Percentiles rank a stretch among this genome's conserved stretches.
Evolutionary conservation across 768 basidiomycete species (phyloP).

Genomic region (Baorangia bicolor): DNA sequence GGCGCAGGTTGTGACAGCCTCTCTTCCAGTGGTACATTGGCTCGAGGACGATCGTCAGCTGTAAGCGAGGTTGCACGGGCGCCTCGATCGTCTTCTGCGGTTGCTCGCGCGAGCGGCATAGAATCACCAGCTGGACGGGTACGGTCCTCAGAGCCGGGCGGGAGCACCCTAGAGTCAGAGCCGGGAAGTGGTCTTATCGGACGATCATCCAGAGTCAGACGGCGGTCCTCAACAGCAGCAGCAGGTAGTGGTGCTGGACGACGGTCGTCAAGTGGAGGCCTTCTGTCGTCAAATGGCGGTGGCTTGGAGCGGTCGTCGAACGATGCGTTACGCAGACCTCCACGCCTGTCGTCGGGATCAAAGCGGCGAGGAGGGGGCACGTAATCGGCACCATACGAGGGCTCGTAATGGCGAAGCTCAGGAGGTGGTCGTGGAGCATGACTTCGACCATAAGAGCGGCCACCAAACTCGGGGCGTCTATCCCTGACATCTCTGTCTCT

Average conservation of each 20-base stretch:
- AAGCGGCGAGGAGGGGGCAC: slow-evolving; percentile 36
- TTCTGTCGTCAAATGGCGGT: slow-evolving; percentile 33
- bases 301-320: slow-evolving; percentile 26
- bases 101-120: slow-evolving; percentile 12
- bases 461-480: slow-evolving; percentile 38
- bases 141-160: slow-evolving; percentile 22
- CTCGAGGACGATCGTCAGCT: slow-evolving; percentile 30
- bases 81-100: slow-evolving; percentile 30
- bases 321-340: slow-evolving; percentile 16
- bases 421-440: slow-evolving; percentile 43
- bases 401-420: slow-evolving; percentile 49
- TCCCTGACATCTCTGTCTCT: slow-evolving; percentile 35
- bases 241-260: slow-evolving; percentile 11
- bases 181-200: slow-evolving; percentile 29
- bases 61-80: slow-evolving; percentile 15
- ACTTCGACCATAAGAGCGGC: slow-evolving; percentile 39
- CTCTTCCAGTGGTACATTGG: slow-evolving; percentile 37
- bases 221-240: slow-evolving; percentile 22
- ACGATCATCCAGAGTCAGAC: slow-evolving; percentile 32
- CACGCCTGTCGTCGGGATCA: slow-evolving; percentile 31
- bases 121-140: slow-evolving; percentile 18
- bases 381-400: slow-evolving; percentile 37
- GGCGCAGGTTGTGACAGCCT: slow-evolving; percentile 36
- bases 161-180: slow-evolving; percentile 15
- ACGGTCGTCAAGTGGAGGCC: slow-evolving; percentile 31